Conservation (phyloP, 192 early-diverging fungal genomes). For the Umbelopsis sp. region DNA sequence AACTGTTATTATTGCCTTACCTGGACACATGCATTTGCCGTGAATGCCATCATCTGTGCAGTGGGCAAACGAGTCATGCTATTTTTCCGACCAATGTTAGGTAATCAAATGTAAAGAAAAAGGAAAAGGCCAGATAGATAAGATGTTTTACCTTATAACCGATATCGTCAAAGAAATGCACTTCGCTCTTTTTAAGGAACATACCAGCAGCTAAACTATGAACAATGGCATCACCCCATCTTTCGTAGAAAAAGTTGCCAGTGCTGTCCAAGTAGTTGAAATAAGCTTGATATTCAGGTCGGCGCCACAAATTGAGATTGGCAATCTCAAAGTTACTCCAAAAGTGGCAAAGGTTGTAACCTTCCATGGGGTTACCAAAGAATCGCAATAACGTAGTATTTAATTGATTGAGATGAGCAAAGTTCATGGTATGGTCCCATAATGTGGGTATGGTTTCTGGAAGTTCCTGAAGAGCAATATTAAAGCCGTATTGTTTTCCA, state of each 20-base stretch:
- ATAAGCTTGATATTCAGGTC: constrained; percentile 54
- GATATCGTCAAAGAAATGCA: constrained; percentile 76
- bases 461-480: constrained; percentile 55
- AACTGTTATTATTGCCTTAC: constrained; percentile 20
- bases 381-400: constrained; percentile 29
- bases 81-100: background rate
- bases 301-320: constrained; percentile 58
- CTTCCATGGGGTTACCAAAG: constrained; percentile 29
- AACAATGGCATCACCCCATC: constrained; percentile 82
- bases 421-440: constrained; percentile 49
- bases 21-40: constrained; percentile 37
- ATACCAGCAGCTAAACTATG: constrained; percentile 67
- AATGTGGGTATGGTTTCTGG: constrained; percentile 56
- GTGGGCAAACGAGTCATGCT: constrained; percentile 35
- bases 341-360: constrained; percentile 74
- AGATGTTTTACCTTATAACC: constrained; percentile 57
- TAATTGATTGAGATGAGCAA: constrained; percentile 36
- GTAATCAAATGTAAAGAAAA: background rate
- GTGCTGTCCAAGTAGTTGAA: constrained; percentile 66
- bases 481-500: constrained; percentile 60
- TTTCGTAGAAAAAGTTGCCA: constrained; percentile 75
- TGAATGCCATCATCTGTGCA: constrained; percentile 32
- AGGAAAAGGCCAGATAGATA: background rate
- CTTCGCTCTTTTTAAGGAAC: constrained; percentile 56
- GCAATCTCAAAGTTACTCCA: constrained; percentile 86